Evolutionary conservation across 2,329 filamentous ascomycete genomes (phyloP).

Genomic region (Mycogone perniciosa): DNA sequence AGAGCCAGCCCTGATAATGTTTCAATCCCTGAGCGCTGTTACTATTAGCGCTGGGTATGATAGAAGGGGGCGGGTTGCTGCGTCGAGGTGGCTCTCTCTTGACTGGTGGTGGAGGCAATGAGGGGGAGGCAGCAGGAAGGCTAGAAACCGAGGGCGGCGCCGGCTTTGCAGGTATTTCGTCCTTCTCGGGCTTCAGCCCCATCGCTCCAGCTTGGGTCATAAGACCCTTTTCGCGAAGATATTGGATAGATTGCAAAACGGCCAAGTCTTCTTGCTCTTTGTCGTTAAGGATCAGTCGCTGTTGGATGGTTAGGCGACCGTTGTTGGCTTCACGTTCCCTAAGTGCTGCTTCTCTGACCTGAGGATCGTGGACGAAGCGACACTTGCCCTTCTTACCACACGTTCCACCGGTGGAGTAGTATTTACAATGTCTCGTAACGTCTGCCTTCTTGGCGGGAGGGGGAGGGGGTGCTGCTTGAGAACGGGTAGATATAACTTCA

Average conservation of each 20-base stretch:
- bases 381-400: slow-evolving; percentile 71
- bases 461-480: slow-evolving; percentile 24
- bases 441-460: slow-evolving; percentile 52
- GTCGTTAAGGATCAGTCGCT: slow-evolving; percentile 60
- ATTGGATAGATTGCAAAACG: slow-evolving; percentile 59
- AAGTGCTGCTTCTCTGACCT: slow-evolving; percentile 56
- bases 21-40: slow-evolving; percentile 26
- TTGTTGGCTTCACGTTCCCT: slow-evolving; percentile 59
- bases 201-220: slow-evolving; percentile 28
- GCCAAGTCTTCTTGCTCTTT: slow-evolving; percentile 62
- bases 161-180: slow-evolving; percentile 16
- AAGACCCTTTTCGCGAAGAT: slow-evolving; percentile 54
- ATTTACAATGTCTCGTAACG: slow-evolving; percentile 62
- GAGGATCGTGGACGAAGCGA: slow-evolving; percentile 62
- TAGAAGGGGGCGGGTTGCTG: slow-evolving; percentile 27
- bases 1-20: slow-evolving; percentile 33
- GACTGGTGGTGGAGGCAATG: slow-evolving; percentile 29
- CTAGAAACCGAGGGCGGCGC: slow-evolving; percentile 22
- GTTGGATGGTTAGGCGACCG: slow-evolving; percentile 59
- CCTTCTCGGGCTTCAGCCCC: slow-evolving; percentile 13
- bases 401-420: slow-evolving; percentile 61
- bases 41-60: slow-evolving; percentile 26
- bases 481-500: slow-evolving; percentile 49
- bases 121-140: slow-evolving; percentile 34
- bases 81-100: slow-evolving; percentile 29